Percentiles rank a stretch among this genome's conserved stretches.
Conservation (phyloP, 2,329 filamentous ascomycete genomes). For the Fusarium sp. region DNA sequence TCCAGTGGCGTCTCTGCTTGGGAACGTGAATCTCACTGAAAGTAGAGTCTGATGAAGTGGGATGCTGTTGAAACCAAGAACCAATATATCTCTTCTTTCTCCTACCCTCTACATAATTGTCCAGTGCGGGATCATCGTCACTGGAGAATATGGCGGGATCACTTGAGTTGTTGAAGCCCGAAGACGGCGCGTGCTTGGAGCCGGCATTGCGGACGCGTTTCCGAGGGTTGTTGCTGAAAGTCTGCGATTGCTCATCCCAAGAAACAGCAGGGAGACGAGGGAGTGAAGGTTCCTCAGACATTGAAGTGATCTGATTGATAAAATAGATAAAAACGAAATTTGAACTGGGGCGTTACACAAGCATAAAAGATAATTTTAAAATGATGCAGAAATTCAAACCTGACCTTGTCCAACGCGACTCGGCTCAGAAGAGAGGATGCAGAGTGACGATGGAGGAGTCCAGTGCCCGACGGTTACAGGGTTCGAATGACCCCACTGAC, state of each 20-base stretch:
- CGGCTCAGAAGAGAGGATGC: slow-evolving; percentile 19
- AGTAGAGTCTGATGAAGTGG: slow-evolving; percentile 61
- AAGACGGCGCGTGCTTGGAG: slow-evolving; percentile 45
- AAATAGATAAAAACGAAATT: not conserved
- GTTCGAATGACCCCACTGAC: slow-evolving; percentile 38
- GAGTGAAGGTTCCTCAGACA: slow-evolving; percentile 56
- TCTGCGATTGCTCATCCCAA: slow-evolving; percentile 54
- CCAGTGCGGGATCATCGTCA: slow-evolving; percentile 74
- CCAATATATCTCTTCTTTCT: slow-evolving; percentile 73
- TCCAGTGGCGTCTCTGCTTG: slow-evolving; percentile 63
- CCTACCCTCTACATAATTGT: slow-evolving; percentile 69
- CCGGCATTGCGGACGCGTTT: slow-evolving; percentile 53
- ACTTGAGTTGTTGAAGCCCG: slow-evolving; percentile 70
- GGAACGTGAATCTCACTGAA: slow-evolving; percentile 54
- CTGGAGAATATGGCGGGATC: slow-evolving; percentile 78
- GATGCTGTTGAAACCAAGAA: slow-evolving; percentile 73
- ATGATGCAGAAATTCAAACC: slow-evolving; percentile 14
- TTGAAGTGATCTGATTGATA: slow-evolving; percentile 12
- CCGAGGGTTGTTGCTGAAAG: slow-evolving; percentile 53
- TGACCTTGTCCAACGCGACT: slow-evolving; percentile 26
- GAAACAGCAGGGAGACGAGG: slow-evolving; percentile 54
- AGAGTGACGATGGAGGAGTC: slow-evolving; percentile 35
- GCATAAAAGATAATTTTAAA: slow-evolving; percentile 8
- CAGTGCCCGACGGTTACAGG: slow-evolving; percentile 19
- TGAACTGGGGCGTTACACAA: slow-evolving; percentile 13